Evolutionary conservation across 148 eudicot genomes (phyloP), one percentile per base, ranked within the genome.

Genomic region (Rhododendron kiyosumense): DNA sequence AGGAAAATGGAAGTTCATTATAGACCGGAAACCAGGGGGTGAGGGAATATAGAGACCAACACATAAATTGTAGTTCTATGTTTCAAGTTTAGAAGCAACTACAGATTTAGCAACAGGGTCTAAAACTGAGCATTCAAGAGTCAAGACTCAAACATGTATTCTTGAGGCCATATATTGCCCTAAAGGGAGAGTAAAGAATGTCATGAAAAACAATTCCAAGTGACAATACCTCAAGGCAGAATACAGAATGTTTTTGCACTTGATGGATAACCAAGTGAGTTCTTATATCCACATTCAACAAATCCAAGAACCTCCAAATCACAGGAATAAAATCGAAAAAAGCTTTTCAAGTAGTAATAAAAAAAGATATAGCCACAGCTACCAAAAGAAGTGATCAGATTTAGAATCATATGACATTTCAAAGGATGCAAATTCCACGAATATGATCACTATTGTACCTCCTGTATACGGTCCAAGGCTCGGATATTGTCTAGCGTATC

Each of bases 391-490:
- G 22, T 24, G 38, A 80, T 17, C 34, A 80, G 36, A 79, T 79
- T 79, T 26, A 12, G 38, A 71, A 84, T 46, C 78, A 18, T 5
- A 20, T 73, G 36, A 51, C 80, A 73, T 49, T 67, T 82, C 34
- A 84, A 85, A 65, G 4, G n/a, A 46, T 20, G 57, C 6, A 22
- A 83, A 73, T 12, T 38, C 26, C 22, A 79, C 32, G 43, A 57
- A 18, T 30, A 82, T 30, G 12, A 49, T 14, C 6, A n/a, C 18
- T 71, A 20, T 11, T 43, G 14, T 89, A 96, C 99, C 99, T 96
- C 99, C 85, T 96, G 99, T 85, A 96, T 95, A 83, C 99, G 97
- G 86, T 96, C 99, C 93, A 96, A 84, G 57, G 99, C 94, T 84
- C 96, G 98, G 69, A 96, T 93, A 85, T 96, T 95, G 90, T 96